A percentile compares a stretch with the other conserved stretches of the same genome.
These are phyloP conservation scores for Phanerochaete carnosa DNA, from an alignment of 768 basidiomycete species.

Conservation along the genomic window DNA sequence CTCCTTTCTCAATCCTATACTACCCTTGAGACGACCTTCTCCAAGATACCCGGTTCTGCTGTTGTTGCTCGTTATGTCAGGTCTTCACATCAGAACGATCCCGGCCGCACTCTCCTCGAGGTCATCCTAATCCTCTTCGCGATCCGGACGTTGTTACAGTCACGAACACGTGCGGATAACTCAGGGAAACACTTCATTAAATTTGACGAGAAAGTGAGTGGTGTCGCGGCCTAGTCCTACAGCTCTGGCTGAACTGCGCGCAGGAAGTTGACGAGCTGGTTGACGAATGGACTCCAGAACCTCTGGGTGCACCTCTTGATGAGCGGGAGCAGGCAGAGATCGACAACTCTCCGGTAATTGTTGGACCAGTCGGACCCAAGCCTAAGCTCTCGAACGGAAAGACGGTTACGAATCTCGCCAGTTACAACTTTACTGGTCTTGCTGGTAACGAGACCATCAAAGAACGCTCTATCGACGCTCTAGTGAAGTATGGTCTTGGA, in stretches of 20 bases:
- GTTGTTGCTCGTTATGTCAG: conserved; percentile 89
- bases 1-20: conserved; percentile 62
- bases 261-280: conserved; percentile 98
- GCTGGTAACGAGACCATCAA: conserved; percentile 87
- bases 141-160: conserved; percentile 85
- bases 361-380: conserved; percentile 79
- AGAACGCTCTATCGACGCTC: conserved; percentile 76
- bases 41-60: conserved; percentile 75
- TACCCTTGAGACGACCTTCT: conserved; percentile 63
- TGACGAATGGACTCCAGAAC: conserved; percentile 90
- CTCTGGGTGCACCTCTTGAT: conserved; percentile 63
- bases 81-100: conserved; percentile 95
- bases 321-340: conserved; percentile 64
- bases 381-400: conserved; percentile 79
- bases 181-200: conserved; percentile 87
- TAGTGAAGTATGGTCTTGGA: conserved; percentile 88
- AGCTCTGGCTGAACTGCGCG: background rate
- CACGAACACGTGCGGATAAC: conserved; percentile 82
- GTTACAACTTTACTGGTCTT: conserved; percentile 89
- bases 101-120: conserved; percentile 87
- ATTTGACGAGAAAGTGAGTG: conserved; percentile 82
- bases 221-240: background rate
- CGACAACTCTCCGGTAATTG: conserved; percentile 69
- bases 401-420: conserved; percentile 79
- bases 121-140: conserved; percentile 85